Evolutionary conservation across 1,139 yeast genomes (phyloP).

Genomic region (Pichia sp.): DNA sequence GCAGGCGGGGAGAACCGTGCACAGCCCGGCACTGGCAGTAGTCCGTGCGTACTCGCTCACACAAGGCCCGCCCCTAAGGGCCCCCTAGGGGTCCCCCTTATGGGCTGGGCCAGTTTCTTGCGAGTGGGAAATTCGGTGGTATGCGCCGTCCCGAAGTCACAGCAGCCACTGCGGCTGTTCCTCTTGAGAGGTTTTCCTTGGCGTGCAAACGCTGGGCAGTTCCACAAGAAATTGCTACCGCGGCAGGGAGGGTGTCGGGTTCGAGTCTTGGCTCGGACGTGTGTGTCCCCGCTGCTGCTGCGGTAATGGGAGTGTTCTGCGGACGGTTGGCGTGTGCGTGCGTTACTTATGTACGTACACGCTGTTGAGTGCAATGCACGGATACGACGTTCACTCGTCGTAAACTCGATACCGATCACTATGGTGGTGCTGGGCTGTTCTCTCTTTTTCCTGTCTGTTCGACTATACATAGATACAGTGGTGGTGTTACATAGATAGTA

Average conservation of each 20-base stretch:
- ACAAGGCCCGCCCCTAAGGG: too few relatives aligned
- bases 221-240: constrained; percentile 54
- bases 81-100: too few relatives aligned
- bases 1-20: background rate
- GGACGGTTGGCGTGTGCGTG: constrained; percentile 54
- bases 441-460: too few relatives aligned
- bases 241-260: too few relatives aligned
- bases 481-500: too few relatives aligned
- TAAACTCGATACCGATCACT: constrained; percentile 83
- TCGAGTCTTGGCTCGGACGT: too few relatives aligned
- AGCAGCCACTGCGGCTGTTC: constrained; percentile 51
- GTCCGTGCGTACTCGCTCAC: constrained; percentile 67
- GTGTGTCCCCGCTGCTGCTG: background rate
- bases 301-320: constrained; percentile 63
- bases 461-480: too few relatives aligned
- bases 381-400: constrained; percentile 31
- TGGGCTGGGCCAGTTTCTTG: constrained; percentile 23
- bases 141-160: constrained; percentile 43
- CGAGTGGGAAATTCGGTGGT: constrained; percentile 89
- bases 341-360: constrained; percentile 10
- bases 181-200: constrained; percentile 64
- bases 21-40: constrained; percentile 17
- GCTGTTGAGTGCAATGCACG: constrained; percentile 77
- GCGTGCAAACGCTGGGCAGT: constrained; percentile 70
- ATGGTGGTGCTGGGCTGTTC: constrained; percentile 28